Conservation (phyloP, 257 asterid species). For the Apocynum venetum region DNA sequence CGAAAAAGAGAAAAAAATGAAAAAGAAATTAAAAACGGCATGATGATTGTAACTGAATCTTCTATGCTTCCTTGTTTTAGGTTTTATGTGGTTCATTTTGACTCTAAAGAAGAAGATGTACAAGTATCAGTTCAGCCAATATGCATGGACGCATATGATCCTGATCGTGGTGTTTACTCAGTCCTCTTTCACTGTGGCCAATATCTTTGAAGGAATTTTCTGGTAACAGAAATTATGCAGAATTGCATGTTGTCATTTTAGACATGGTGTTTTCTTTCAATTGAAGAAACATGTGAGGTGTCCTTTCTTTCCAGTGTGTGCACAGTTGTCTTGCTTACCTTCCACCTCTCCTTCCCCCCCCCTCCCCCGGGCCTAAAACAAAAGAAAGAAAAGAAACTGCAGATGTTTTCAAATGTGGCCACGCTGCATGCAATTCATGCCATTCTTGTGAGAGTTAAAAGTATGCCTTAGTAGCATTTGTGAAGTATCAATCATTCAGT, state of each 20-base stretch:
- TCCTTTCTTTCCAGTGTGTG: background rate
- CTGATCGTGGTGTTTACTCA: constrained; percentile 72
- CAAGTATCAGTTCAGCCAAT: constrained; percentile 90
- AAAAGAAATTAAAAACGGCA: background rate
- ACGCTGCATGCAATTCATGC: background rate
- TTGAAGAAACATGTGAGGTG: background rate
- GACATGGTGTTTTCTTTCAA: background rate
- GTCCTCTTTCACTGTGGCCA: constrained; percentile 76
- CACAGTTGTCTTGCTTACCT: background rate
- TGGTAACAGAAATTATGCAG: constrained; percentile 40
- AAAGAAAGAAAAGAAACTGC: too few relatives aligned
- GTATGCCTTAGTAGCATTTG: background rate
- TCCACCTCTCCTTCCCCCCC: background rate
- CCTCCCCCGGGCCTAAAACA: background rate
- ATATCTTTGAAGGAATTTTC: constrained; percentile 77
- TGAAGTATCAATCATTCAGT: background rate
- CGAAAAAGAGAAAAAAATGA: background rate
- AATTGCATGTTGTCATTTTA: background rate
- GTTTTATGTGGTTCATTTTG: constrained; percentile 90
- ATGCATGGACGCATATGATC: constrained; percentile 90
- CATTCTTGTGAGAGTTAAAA: background rate
- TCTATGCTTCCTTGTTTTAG: constrained; percentile 37
- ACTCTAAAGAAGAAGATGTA: constrained; percentile 83
- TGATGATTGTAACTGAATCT: constrained; percentile 10
- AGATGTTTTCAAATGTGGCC: background rate